phyloP scores from a whole-genome alignment of 805 yeast species.

The Myxozyma mucilagina region DNA sequence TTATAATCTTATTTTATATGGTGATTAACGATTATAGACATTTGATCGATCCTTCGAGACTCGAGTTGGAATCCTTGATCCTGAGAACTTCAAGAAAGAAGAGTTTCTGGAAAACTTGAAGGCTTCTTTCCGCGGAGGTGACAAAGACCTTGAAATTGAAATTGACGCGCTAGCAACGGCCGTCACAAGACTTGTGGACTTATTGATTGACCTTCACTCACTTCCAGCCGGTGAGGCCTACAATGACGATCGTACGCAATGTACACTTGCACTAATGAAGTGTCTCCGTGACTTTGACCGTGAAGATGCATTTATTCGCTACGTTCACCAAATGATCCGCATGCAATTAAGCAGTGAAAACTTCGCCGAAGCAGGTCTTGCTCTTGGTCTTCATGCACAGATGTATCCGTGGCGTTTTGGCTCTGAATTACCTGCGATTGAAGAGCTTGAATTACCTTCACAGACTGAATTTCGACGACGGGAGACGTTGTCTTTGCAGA shows the following conservation, averaged over 20 bases:
- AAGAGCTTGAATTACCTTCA: constrained; percentile 71
- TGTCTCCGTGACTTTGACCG: constrained; percentile 73
- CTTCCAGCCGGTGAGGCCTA: constrained; percentile 83
- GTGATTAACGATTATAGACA: constrained; percentile 42
- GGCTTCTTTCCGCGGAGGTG: constrained; percentile 54
- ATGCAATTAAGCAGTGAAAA: constrained; percentile 60
- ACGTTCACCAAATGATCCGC: constrained; percentile 71
- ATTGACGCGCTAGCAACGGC: constrained; percentile 50
- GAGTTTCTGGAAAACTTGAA: constrained; percentile 54
- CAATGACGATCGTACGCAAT: constrained; percentile 83
- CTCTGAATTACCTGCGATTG: constrained; percentile 54
- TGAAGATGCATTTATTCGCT: constrained; percentile 78
- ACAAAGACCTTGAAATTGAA: constrained; percentile 48
- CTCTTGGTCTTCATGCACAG: constrained; percentile 73
- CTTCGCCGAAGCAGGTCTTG: constrained; percentile 78
- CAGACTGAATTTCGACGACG: constrained; percentile 81
- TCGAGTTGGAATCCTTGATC: constrained; percentile 50
- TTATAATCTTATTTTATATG: background rate
- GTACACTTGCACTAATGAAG: constrained; percentile 70
- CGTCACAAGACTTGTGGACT: constrained; percentile 56
- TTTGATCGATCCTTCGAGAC: constrained; percentile 64
- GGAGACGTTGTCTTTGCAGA: constrained; percentile 65
- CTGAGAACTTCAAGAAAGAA: constrained; percentile 55
- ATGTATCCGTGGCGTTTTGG: constrained; percentile 67
- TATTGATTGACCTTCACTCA: constrained; percentile 63